Base-by-base conservation (phyloP, 2,329 filamentous ascomycete genomes). In the Paramyrothecium roridum region DNA sequence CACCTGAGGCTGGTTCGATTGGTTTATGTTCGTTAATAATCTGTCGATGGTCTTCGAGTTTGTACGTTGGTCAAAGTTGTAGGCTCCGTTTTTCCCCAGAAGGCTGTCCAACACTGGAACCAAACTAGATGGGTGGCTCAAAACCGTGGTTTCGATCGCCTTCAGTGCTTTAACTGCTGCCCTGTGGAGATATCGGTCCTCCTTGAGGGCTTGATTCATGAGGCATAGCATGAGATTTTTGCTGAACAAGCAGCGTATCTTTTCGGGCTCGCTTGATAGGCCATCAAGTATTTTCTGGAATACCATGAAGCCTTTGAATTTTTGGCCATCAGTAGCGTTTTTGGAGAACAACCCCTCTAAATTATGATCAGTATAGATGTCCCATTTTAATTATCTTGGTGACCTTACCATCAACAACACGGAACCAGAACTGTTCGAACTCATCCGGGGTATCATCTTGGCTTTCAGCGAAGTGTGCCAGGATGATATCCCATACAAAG, bases 301-400 rank as follows among this genome's bases (percentile, higher is more conserved):
- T 2, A 98, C 82, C 65, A 93, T 85, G 73, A 98, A 93, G 0
- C 95, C 95, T 71, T 91, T 92, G 65, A 91, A 91, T 72, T 97
- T 98, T 54, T 96, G 89, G 63, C 93, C 91, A 47, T 93, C 86
- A 1, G 92, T 96, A 8, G 93, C 88, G 12, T 83, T 85, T 55
- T 88, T 84, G 7, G 90, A 88, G 68, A 98, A 97, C 3, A 97
- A 80, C 10, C 89, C 88, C 67, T 93, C 90, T 93, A 59, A n/a
- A 1, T 48, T 2, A 47, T 50, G 43, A 63, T 71, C 59, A 76
- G 63, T 47, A 30, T 6, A 30, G 6, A 26, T 22, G 7, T n/a
- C 16, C n/a, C 26, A 1, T 2, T 30, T 34, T 16, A 13, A 55
- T 11, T 11, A 23, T 30, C 6, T 17, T 2, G 37, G 3, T 26